phyloP scores from a whole-genome alignment of 1,284 basidiomycete genomes.

The Sanghuangporus weigelae region DNA sequence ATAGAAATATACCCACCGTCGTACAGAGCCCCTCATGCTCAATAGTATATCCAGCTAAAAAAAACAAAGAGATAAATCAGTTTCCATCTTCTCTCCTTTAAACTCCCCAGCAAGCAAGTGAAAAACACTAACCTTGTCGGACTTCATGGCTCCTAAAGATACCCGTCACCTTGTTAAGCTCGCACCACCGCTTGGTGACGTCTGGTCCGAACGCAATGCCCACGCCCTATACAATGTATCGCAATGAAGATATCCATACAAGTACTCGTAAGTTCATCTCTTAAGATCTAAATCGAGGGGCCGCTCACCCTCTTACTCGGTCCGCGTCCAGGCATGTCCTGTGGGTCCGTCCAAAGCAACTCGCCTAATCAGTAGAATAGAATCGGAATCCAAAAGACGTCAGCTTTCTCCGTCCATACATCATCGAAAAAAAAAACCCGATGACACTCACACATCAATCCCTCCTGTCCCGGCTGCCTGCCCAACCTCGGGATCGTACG shows the following conservation, averaged over 20 bases:
- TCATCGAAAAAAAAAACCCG: background rate
- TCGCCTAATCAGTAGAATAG: slow-evolving; percentile 48
- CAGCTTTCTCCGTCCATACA: slow-evolving; percentile 8
- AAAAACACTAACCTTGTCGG: slow-evolving; percentile 60
- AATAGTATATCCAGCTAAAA: slow-evolving; percentile 76
- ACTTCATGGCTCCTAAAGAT: slow-evolving; percentile 98
- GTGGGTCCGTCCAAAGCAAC: slow-evolving; percentile 94
- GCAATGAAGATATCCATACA: background rate
- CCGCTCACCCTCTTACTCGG: slow-evolving; percentile 84
- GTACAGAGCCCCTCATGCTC: slow-evolving; percentile 89
- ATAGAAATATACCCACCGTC: slow-evolving; percentile 47
- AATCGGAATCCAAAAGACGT: background rate
- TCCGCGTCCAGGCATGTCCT: slow-evolving; percentile 84
- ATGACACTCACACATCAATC: slow-evolving; percentile 79
- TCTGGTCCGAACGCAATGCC: slow-evolving; percentile 96
- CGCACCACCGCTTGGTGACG: slow-evolving; percentile 85
- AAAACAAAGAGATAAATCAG: slow-evolving; percentile 4
- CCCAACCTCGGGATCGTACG: slow-evolving; percentile 84
- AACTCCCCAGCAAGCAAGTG: background rate
- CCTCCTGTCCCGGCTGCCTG: slow-evolving; percentile 90
- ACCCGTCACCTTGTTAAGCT: slow-evolving; percentile 81
- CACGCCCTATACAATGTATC: slow-evolving; percentile 59
- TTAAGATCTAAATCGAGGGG: background rate
- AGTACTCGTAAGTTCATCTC: background rate
- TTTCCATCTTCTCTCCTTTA: background rate